Base-by-base conservation (phyloP, 768 basidiomycete genomes). In the Mycena latifolia region DNA sequence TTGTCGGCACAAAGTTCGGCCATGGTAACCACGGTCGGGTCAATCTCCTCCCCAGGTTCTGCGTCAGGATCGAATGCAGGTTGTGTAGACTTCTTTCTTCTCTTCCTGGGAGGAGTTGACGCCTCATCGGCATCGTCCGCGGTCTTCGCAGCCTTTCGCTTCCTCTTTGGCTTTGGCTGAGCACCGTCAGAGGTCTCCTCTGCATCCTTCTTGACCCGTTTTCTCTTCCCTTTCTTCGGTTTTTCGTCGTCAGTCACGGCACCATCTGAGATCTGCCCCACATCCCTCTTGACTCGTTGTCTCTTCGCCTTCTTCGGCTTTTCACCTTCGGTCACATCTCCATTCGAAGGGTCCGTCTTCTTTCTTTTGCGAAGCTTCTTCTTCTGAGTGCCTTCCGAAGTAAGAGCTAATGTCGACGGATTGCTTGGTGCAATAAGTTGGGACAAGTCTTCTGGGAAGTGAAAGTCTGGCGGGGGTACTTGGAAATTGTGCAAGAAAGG, bases 1-100 rank as follows among this genome's bases (percentile, higher is more conserved):
- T 85, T 90, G 72, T 95, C 94, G 33, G 82, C 85, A 74, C 94
- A 95, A 6, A 94, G 81, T 0, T 87, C 77, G 18, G 92, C 91
- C 93, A 94, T 94, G 7, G 92, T 94, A n/a, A 92, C 80, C 10
- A 86, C 80, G 0, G 92, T 94, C n/a, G 93, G 93, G 69, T 94
- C 93, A 51, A 94, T 78, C 35, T 91, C 89, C 72, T 92, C 92
- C 24, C 92, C 92, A 6, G 91, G 89, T 73, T 87, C 86, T 0
- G 86, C 88, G 56, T 84, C 80, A 27, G 84, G 79, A 73, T 89
- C 87, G 65, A 86, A 90, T 0, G 80, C 82, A 18, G 88, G 87
- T 9, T 85, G 78, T 10, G 87, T 85, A 3, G 85, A 84, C 39
- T 65, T 69, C 41, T 55, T 65, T 52, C 61, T 58, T 41, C 53